These are phyloP conservation scores for Suillus subalutaceus DNA, from an alignment of 768 basidiomycete genomes.

Conservation along the genomic window DNA sequence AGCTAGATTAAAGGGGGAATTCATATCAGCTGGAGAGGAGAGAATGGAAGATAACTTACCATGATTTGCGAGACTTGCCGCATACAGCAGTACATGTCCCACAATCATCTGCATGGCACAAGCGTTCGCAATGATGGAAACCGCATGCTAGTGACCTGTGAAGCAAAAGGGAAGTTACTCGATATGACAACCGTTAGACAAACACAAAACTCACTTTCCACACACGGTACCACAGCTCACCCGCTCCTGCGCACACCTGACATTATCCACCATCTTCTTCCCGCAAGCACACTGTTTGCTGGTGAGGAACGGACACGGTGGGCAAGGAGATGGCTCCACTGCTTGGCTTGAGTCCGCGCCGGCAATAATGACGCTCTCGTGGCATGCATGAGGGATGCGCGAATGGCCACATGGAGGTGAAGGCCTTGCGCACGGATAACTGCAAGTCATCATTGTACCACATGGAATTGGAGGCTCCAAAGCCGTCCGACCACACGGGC, in stretches of 20 bases:
- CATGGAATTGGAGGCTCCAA: slow-evolving; percentile 90
- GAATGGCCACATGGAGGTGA: slow-evolving; percentile 83
- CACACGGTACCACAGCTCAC: slow-evolving; percentile 87
- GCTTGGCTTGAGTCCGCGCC: slow-evolving; percentile 18
- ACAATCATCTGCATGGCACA: slow-evolving; percentile 85
- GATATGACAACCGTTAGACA: not conserved
- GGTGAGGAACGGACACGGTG: slow-evolving; percentile 85
- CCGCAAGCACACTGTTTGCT: slow-evolving; percentile 87
- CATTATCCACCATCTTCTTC: slow-evolving; percentile 77
- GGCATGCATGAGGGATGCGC: slow-evolving; percentile 77
- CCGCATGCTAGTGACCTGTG: slow-evolving; percentile 75
- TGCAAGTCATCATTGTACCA: slow-evolving; percentile 77
- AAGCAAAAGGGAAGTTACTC: slow-evolving; percentile 6
- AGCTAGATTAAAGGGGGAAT: slow-evolving; percentile 37
- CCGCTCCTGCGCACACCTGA: slow-evolving; percentile 77
- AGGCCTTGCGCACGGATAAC: slow-evolving; percentile 76
- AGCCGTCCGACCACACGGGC: slow-evolving; percentile 84
- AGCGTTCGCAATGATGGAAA: slow-evolving; percentile 82
- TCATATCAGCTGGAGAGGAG: not conserved
- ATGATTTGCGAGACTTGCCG: slow-evolving; percentile 84
- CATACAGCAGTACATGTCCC: slow-evolving; percentile 77
- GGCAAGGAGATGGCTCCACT: slow-evolving; percentile 51
- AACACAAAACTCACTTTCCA: slow-evolving; percentile 55
- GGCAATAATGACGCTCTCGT: slow-evolving; percentile 56
- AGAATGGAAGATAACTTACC: slow-evolving; percentile 47